Conservation (phyloP, 1,139 yeast genomes). For the Suhomyces bribrorum region DNA sequence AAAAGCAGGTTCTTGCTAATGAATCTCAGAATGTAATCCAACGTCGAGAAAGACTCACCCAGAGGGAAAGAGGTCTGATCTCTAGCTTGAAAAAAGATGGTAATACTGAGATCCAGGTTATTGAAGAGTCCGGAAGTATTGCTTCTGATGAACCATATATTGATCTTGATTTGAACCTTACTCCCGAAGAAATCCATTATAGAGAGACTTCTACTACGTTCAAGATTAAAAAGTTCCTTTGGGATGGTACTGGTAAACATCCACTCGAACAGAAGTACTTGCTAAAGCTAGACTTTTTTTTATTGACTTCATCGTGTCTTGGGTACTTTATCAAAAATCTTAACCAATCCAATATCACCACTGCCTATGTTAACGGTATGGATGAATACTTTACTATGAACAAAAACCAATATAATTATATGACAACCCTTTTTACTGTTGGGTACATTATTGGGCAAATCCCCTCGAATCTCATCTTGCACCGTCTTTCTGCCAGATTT, state of each 20-base stretch:
- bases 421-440: conserved; percentile 55
- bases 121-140: conserved; percentile 3
- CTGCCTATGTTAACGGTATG: conserved; percentile 67
- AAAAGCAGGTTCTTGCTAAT: conserved; percentile 9
- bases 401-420: conserved; percentile 55
- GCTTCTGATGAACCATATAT: conserved; percentile 22
- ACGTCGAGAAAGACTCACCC: background rate
- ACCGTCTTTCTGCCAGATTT: conserved; percentile 53
- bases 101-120: conserved; percentile 1
- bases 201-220: conserved; percentile 28
- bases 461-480: conserved; percentile 57
- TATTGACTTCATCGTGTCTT: conserved; percentile 23
- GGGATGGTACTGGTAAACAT: conserved; percentile 54
- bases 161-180: conserved; percentile 29
- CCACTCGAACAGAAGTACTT: conserved; percentile 25
- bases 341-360: conserved; percentile 48
- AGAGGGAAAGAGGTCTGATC: conserved; percentile 2
- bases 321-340: conserved; percentile 34
- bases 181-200: conserved; percentile 31
- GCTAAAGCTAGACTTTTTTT: conserved; percentile 23
- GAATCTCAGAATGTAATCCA: conserved; percentile 3
- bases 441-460: conserved; percentile 63
- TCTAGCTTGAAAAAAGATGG: conserved; percentile 4
- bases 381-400: conserved; percentile 51
- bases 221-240: conserved; percentile 34